phyloP scores from a whole-genome alignment of 225 moss, liverwort and hornwort genomes.

The Neckera pumila region DNA sequence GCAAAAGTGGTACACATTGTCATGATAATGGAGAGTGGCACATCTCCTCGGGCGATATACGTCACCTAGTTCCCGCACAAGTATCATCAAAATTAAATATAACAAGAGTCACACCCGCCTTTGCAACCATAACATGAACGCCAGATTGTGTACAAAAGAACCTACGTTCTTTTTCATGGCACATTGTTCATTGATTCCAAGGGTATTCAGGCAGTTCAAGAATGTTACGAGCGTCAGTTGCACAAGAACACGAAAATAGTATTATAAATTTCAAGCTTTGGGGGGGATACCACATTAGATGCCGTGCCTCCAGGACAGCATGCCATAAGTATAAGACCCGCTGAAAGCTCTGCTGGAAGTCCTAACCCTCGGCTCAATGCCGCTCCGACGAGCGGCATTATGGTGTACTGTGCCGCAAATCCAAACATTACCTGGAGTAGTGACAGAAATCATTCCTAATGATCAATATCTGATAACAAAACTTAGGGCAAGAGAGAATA shows the following conservation, averaged over 20 bases:
- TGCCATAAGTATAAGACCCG: slow-evolving; percentile 46
- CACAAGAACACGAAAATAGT: background rate
- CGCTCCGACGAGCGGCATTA: slow-evolving; percentile 51
- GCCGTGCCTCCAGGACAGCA: slow-evolving; percentile 64
- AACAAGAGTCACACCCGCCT: background rate
- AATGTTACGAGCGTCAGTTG: background rate
- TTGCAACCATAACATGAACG: background rate
- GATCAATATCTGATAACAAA: background rate
- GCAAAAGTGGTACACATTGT: slow-evolving; percentile 64
- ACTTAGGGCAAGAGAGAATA: background rate
- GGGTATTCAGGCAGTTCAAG: background rate
- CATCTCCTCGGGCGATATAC: slow-evolving; percentile 58
- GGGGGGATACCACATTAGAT: slow-evolving; percentile 44
- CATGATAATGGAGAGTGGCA: slow-evolving; percentile 59
- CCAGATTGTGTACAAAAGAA: background rate
- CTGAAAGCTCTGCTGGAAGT: slow-evolving; percentile 47
- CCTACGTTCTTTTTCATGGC: background rate
- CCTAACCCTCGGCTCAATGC: slow-evolving; percentile 27
- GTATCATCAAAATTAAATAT: background rate
- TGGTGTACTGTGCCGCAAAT: slow-evolving; percentile 47
- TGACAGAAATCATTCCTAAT: background rate
- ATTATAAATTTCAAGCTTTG: background rate
- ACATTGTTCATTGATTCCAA: background rate
- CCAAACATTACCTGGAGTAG: slow-evolving; percentile 44
- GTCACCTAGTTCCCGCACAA: slow-evolving; percentile 43